Conservation (phyloP, 768 basidiomycete species). For the Fomitopsis pulvina region DNA sequence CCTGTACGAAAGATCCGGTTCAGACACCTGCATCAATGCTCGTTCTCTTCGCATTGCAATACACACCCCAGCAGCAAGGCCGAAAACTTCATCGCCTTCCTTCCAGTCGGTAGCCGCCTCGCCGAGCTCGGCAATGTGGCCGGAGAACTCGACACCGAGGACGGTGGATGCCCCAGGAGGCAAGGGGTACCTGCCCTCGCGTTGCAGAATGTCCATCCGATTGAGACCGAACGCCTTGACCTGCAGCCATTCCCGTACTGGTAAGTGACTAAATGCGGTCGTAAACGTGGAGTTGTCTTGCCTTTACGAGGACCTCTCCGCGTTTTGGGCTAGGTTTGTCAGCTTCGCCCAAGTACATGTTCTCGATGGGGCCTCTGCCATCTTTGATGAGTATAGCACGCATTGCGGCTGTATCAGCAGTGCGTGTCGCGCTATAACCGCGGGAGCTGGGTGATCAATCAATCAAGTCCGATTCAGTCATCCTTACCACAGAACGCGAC, state of each 20-base stretch:
- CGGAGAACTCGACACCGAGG: conserved; percentile 87
- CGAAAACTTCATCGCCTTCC: conserved; percentile 81
- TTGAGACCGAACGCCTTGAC: conserved; percentile 85
- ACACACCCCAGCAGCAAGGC: conserved; percentile 74
- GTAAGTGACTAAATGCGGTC: not conserved
- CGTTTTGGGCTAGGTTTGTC: conserved; percentile 51
- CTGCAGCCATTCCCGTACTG: conserved; percentile 27
- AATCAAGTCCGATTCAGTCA: no score
- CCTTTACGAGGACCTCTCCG: conserved; percentile 78
- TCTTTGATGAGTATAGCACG: conserved; percentile 75
- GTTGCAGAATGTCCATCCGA: conserved; percentile 76
- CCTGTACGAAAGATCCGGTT: conserved; percentile 38
- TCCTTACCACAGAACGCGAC: no score
- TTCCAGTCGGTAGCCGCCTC: conserved; percentile 29
- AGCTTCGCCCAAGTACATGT: conserved; percentile 70
- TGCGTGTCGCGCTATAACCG: no score
- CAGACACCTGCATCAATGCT: not conserved
- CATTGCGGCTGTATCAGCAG: conserved; percentile 48
- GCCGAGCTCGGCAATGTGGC: conserved; percentile 39
- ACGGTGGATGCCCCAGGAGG: conserved; percentile 71
- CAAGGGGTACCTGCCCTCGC: conserved; percentile 67
- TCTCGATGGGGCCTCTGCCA: conserved; percentile 67
- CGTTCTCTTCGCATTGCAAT: not conserved
- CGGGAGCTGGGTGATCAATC: no score
- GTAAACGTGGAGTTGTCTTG: conserved; percentile 19